Conservation (phyloP, 164 flowering plant species). For the Magnolia kwangsiensis region DNA sequence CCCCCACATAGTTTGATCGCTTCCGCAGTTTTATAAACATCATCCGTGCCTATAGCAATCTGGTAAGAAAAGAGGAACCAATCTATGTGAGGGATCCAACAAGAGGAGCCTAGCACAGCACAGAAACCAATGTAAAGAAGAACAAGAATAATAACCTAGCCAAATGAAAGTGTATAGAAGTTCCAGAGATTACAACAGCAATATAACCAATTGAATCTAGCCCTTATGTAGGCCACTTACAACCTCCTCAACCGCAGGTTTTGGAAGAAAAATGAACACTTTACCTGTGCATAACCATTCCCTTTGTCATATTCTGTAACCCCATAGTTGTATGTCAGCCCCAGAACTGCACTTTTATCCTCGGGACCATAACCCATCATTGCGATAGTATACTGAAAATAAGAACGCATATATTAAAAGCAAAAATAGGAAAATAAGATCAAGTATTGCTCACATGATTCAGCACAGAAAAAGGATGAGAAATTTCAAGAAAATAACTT, state of each 20-base stretch:
- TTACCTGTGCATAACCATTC: slow-evolving; percentile 97
- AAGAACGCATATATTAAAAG: slow-evolving; percentile 12
- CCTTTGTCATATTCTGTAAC: slow-evolving; percentile 93
- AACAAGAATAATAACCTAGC: background rate
- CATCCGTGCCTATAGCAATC: slow-evolving; percentile 98
- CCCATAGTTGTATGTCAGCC: slow-evolving; percentile 96
- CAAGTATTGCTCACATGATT: background rate
- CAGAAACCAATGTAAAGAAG: background rate
- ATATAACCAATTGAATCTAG: background rate
- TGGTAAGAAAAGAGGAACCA: slow-evolving; percentile 21
- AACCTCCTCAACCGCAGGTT: background rate
- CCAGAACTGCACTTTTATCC: slow-evolving; percentile 87
- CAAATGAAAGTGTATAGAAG: background rate
- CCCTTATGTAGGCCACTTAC: background rate
- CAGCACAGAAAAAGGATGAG: background rate
- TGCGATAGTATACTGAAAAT: slow-evolving; percentile 78
- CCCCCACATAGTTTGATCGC: slow-evolving; percentile 80
- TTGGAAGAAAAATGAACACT: background rate
- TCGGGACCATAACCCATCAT: slow-evolving; percentile 99
- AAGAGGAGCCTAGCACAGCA: background rate
- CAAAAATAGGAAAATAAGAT: slow-evolving; percentile 3
- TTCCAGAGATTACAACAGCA: background rate
- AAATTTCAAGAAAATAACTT: background rate
- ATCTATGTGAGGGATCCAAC: background rate
- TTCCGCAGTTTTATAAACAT: slow-evolving; percentile 98